Base-by-base conservation (phyloP, 2,329 filamentous ascomycete species). In the Cytospora schulzeri region DNA sequence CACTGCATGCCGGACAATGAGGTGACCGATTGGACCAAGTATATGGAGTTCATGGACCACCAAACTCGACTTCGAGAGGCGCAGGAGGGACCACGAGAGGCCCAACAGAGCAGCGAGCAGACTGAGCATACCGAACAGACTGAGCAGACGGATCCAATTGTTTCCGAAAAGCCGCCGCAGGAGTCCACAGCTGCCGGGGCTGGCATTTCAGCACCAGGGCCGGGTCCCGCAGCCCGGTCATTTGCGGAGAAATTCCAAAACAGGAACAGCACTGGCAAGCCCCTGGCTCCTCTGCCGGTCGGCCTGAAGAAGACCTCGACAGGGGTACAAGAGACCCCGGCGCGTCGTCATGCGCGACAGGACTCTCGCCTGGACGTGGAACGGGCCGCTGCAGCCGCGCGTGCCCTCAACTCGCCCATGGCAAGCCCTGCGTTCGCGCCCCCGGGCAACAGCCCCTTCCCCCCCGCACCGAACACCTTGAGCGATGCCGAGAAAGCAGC, bases 1-100 rank as follows among this genome's bases (percentile, higher is more conserved):
- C 88, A 93, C 55, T 97, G 93, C 76, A 96, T 96, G 91, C 95
- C 95, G 1, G 95, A 99, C 75, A 97, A 89, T 59, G 92, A 97
- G 73, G 95, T 97, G 29, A 89, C 88, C 68, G 94, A 91, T 52
- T 99, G 95, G 95, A 88, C 91, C 69, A 91, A 96, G 68, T 99
- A 99, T 77, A 90, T 91, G 68, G 90, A 96, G 69, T 96, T 91
- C 73, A 83, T 86, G 61, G 84, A 88, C 5, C 98, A 97, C 74
- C 83, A 85, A 22, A 87, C 90, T 69, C 86, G 88, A 54, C 97
- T 99, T 80, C 85, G 86, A 63, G 88, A 90, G 70, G 85, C 79
- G 73, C 85, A 86, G 82, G 81, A 82, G 56, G 79, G 79, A n/a
- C 62, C 62, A 2, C 65, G 19, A 15, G 57, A 63, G 26, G 17